Evolutionary conservation across 768 basidiomycete genomes (phyloP), one percentile per base, ranked within the genome.

Genomic region (Fibroporia radiculosa): DNA sequence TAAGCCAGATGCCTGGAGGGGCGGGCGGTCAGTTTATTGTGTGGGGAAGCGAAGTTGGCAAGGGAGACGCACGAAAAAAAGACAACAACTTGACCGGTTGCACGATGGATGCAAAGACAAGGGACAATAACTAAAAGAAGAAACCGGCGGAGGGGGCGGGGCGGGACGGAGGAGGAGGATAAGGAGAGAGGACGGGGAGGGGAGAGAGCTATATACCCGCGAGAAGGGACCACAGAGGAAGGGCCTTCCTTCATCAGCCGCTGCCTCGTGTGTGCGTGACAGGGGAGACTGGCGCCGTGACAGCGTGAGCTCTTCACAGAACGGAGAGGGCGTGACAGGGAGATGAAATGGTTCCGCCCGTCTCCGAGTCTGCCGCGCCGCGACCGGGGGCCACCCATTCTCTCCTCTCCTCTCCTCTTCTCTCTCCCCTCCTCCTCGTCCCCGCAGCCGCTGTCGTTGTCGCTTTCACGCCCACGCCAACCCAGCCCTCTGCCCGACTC

Each of bases 131-230:
- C 35, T 51, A 49, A 26, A 32, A 51, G 41, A 45, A 32, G 23
- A 48, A 50, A 44, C 42, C 42, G 42, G 42, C 42, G 44, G 38
- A 45, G 45, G 48, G 48, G 45, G 53, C 31, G 35, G 50, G 47
- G 52, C 42, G 31, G 57, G 50, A 45, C 42, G 47, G 42, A 46
- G 51, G 36, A 48, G 49, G 49, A 42, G 52, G 42, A 45, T 37
- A 48, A 52, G 44, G 48, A 48, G 46, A 44, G 43, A 42, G 31
- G 45, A 35, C 29, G 48, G 47, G 46, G 33, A 44, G 41, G 29
- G 47, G 40, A 50, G 44, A 44, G 50, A 42, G 40, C 38, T 58
- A 58, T 61, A 61, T 61, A 58, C 13, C 46, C 18, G 31, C 38
- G 37, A 35, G 32, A 20, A 36, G 24, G 31, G 27, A 24, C 3